These are phyloP conservation scores for Scopulariopsis brevicaulis DNA, from an alignment of 2,329 filamentous ascomycete species.

Conservation along the genomic window DNA sequence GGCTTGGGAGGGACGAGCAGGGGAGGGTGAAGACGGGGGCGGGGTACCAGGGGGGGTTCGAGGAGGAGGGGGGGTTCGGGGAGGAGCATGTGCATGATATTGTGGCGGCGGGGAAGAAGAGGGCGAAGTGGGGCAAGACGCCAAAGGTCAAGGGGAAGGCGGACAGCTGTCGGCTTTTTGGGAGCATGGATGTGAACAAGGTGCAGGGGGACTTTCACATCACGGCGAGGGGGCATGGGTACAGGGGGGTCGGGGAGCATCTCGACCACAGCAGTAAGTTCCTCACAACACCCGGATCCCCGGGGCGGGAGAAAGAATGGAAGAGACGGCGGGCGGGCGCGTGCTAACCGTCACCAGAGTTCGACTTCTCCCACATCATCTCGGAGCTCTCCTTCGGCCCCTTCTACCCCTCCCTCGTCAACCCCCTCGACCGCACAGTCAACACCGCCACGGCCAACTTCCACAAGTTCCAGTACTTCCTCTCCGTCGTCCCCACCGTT, in stretches of 20 bases:
- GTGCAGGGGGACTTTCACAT: conserved; percentile 98
- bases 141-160: conserved; percentile 46
- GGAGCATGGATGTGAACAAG: conserved; percentile 85
- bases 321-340: neutral
- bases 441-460: conserved; percentile 67
- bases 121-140: conserved; percentile 63
- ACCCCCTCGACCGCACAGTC: conserved; percentile 87
- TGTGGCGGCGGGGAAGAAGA: conserved; percentile 54
- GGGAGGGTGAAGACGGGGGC: conserved; percentile 45
- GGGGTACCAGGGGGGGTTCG: conserved; percentile 25
- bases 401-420: conserved; percentile 89
- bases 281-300: no score
- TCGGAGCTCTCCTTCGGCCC: conserved; percentile 93
- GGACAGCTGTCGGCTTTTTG: conserved; percentile 82
- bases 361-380: conserved; percentile 97
- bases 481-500: conserved; percentile 87
- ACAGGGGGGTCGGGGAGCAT: conserved; percentile 56
- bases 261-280: conserved; percentile 66
- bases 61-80: conserved; percentile 50
- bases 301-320: neutral
- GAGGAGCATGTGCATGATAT: conserved; percentile 92
- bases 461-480: conserved; percentile 96
- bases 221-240: conserved; percentile 91
- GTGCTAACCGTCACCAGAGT: conserved; percentile 37
- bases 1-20: conserved; percentile 41